Evolutionary conservation across 208 protist species (phyloP), one percentile per base, ranked within the genome.

Genomic region (Crithidia expoeki): DNA sequence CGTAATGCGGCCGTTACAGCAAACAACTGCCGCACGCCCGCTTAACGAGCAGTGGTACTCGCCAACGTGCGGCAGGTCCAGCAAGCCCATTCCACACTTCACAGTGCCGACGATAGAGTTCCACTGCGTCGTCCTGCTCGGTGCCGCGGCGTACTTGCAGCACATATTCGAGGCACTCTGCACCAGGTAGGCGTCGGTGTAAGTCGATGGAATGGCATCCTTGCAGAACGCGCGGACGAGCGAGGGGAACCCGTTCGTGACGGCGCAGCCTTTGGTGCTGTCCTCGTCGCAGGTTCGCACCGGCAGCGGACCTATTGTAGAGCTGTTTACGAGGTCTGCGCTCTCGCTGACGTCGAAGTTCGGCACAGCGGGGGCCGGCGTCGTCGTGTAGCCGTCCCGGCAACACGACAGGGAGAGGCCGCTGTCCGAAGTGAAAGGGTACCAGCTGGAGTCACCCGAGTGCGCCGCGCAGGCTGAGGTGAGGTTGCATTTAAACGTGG

Each of bases 1-100:
- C 10, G 30, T 63, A 40, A 76, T 76, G 3, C 30, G 32, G 5
- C 61, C 70, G 28, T 76, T 76, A 47, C 70, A 76, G 70, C 70
- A 76, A 17, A 76, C 50, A 0, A 53, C 38, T 2, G n/a, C 0
- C 25, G 25, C 32, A 32, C 62, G 70, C 17, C 65, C 30, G 4
- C 23, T 19, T 16, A 74, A 10, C 2, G 28, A 30, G 55, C 70
- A 76, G 53, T 69, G 61, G 55, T 56, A 76, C 46, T 69, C 61
- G 19, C 70, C 70, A 6, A 52, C 36, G 17, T 17, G 60, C 17
- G 62, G 70, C 11, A 76, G 60, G 17, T 76, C 47, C n/a, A 64
- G 53, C 21, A 76, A 2, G 19, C 34, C 56, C 21, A 17, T 5
- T 1, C 70, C 70, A 28, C 62, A 76, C 44, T 38, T 46, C 32